Percentiles rank a stretch among this genome's conserved stretches.
Evolutionary conservation across 768 basidiomycete genomes (phyloP).

Genomic region (Leccinum fibrillosum): DNA sequence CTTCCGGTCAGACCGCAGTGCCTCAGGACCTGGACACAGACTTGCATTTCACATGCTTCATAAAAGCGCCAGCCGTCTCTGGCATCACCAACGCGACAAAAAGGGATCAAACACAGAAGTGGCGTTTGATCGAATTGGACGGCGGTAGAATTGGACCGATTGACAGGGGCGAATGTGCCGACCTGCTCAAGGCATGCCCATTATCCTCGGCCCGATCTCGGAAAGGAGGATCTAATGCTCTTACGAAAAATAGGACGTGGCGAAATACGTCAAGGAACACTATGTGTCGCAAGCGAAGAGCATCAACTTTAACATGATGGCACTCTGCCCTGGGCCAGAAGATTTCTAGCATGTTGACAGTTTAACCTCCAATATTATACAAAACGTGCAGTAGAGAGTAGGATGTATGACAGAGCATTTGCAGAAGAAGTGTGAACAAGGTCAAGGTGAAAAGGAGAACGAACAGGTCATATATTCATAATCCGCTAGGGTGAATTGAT

Average conservation of each 20-base stretch:
- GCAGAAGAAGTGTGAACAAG: background rate
- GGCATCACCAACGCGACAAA: background rate
- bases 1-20: constrained; percentile 63
- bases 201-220: background rate
- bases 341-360: constrained; percentile 11
- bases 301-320: constrained; percentile 48
- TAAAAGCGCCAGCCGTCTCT: constrained; percentile 53
- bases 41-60: constrained; percentile 87
- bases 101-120: constrained; percentile 22
- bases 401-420: background rate
- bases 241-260: constrained; percentile 38
- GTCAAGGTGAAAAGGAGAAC: background rate
- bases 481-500: constrained; percentile 8
- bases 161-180: constrained; percentile 63
- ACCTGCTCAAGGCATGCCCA: constrained; percentile 52
- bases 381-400: constrained; percentile 3
- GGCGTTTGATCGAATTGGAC: constrained; percentile 79
- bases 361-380: constrained; percentile 1
- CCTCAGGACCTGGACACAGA: constrained; percentile 66
- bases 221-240: background rate
- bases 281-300: constrained; percentile 38
- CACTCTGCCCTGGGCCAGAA: constrained; percentile 35
- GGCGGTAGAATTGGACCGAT: constrained; percentile 75
- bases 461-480: background rate
- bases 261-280: constrained; percentile 41